Evolutionary conservation across 1,139 yeast species (phyloP).

Genomic region (Magnusiomyces tetraspermus): DNA sequence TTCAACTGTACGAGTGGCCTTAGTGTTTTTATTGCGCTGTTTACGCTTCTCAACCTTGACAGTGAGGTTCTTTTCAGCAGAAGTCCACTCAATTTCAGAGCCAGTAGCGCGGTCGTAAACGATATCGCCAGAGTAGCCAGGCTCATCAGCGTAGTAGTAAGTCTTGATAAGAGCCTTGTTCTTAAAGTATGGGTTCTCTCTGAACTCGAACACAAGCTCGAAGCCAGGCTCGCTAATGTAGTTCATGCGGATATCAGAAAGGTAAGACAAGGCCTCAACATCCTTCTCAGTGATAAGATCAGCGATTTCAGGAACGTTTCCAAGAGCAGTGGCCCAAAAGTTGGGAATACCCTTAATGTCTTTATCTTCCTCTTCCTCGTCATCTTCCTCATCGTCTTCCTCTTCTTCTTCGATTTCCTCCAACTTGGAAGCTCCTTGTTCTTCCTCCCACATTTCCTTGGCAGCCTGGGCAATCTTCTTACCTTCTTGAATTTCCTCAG

Average conservation of each 20-base stretch:
- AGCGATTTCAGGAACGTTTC: constrained; percentile 70
- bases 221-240: constrained; percentile 88
- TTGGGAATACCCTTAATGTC: constrained; percentile 71
- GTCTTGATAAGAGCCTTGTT: constrained; percentile 69
- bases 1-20: constrained; percentile 93
- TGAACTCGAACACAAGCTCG: constrained; percentile 71
- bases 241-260: constrained; percentile 67
- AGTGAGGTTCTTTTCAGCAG: constrained; percentile 75
- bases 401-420: constrained; percentile 27
- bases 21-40: constrained; percentile 95
- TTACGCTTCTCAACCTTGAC: constrained; percentile 85
- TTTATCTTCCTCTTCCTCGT: constrained; percentile 37
- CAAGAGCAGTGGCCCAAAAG: constrained; percentile 94
- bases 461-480: constrained; percentile 46
- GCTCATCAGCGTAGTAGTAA: constrained; percentile 87
- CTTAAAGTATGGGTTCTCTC: constrained; percentile 65
- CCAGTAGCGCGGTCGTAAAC: constrained; percentile 97
- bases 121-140: constrained; percentile 92
- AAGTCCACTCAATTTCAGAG: constrained; percentile 71
- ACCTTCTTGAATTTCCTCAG: constrained; percentile 71
- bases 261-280: constrained; percentile 66
- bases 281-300: constrained; percentile 89
- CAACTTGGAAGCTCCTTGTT: constrained; percentile 40
- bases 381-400: constrained; percentile 37
- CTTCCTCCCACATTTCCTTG: constrained; percentile 34